These are phyloP conservation scores for Psilocybe cyanescens DNA, from an alignment of 768 basidiomycete genomes.

Conservation along the genomic window DNA sequence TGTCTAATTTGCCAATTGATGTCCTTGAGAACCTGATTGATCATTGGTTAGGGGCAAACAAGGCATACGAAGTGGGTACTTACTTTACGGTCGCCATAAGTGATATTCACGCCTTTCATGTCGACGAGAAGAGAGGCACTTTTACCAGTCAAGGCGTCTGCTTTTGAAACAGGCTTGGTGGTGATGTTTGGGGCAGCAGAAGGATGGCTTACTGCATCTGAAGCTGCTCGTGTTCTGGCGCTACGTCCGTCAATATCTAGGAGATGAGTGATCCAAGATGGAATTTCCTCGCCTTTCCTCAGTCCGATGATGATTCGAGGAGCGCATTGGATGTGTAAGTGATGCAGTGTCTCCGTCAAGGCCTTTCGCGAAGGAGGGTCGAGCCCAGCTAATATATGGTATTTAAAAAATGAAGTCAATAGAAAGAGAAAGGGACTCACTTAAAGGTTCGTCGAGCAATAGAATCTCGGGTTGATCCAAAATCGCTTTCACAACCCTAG, in stretches of 20 bases:
- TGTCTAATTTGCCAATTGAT: conserved; percentile 83
- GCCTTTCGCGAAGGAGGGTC: conserved; percentile 63
- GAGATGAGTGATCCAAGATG: conserved; percentile 27
- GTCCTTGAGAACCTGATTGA: conserved; percentile 65
- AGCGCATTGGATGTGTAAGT: conserved; percentile 46
- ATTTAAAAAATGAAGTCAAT: not conserved
- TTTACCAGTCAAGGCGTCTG: not conserved
- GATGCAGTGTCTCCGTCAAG: conserved; percentile 57
- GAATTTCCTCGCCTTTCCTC: conserved; percentile 27
- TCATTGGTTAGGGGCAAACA: not conserved
- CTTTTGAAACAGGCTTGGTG: conserved; percentile 4
- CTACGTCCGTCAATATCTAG: conserved; percentile 22
- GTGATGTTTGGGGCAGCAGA: not conserved
- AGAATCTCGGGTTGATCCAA: conserved; percentile 72
- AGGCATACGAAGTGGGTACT: conserved; percentile 4
- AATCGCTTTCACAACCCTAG: conserved; percentile 80
- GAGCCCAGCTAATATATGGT: conserved; percentile 65
- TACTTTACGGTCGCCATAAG: conserved; percentile 70
- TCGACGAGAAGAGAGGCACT: conserved; percentile 48
- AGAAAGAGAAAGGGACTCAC: conserved; percentile 44
- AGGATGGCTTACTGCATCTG: not conserved
- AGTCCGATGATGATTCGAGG: conserved; percentile 64
- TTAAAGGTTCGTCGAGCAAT: conserved; percentile 91
- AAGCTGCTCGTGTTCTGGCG: not conserved
- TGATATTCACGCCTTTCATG: conserved; percentile 68